Evolutionary conservation across 176 grass and related monocot species (phyloP), one percentile per base, ranked within the genome.

Genomic region (Aechmea fasciata): DNA sequence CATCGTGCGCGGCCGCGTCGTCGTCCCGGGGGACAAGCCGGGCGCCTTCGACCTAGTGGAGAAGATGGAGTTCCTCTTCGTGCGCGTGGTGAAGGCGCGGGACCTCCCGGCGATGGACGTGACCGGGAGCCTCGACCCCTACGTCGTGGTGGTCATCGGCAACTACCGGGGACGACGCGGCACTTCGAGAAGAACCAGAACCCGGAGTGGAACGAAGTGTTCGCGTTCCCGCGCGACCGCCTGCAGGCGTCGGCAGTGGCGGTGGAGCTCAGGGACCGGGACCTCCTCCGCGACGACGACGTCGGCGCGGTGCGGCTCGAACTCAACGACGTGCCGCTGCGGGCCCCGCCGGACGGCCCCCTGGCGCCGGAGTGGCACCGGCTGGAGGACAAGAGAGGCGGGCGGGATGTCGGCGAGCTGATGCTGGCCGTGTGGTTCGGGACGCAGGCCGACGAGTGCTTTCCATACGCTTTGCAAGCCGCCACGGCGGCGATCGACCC

Each of bases 341-440:
- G 89, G n/a, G 89, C 87, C 48, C 94, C 94, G 13, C 94, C 94
- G 49, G 94, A 99, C 66, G 90, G 94, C 57, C 87, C 94, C 63
- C 49, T 99, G 70, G 94, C 94, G 0, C 89, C 89, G 1, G 82
- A 99, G 82, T 99, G 94, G 94, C 90, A 99, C 49, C 84, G 89
- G 1, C 86, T 99, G 10, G 73, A 83, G 69, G 87, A 84, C 62
- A 93, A 88, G 80, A 88, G 93, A n/a, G 89, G 94, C 22, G 79
- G 70, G 77, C 85, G 81, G 76, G 71, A 76, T 49, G 82, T 72
- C 73, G 94, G 94, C 62, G 94, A 99, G 81, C 22, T 99, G 68
- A 99, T 99, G 94, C 79, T 99, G 29, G 94, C 94, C 14, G 81
- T 99, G 18, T 99, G 94, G 94, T 69, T 70, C 0, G 94, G 94